A percentile compares a stretch with the other conserved stretches of the same genome.
Evolutionary conservation across 306 rosid genomes (phyloP).

Genomic region (Potentilla sterilis): DNA sequence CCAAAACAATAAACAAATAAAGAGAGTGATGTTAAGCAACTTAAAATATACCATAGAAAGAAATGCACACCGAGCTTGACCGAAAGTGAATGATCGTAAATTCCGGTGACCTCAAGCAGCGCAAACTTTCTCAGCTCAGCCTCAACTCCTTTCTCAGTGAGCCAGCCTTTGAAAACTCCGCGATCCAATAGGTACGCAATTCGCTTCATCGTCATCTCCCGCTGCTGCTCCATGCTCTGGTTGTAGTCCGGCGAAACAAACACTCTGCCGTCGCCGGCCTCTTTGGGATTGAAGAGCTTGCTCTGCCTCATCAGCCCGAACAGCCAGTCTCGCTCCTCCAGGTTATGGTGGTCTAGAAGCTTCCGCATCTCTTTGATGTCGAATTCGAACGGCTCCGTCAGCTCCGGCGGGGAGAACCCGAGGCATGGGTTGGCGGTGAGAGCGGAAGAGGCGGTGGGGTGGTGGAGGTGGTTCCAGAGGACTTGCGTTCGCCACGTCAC

Average conservation of each 20-base stretch:
- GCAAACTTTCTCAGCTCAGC: conserved; percentile 63
- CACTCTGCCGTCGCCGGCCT: conserved; percentile 42
- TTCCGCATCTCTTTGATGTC: conserved; percentile 55
- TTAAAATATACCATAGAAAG: conserved; percentile 54
- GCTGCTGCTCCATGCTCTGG: conserved; percentile 80
- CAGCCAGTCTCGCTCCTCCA: conserved; percentile 74
- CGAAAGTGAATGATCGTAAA: conserved; percentile 75
- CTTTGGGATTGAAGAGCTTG: conserved; percentile 56
- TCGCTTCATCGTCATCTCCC: conserved; percentile 78
- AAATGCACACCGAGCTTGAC: conserved; percentile 80
- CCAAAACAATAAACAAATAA: too few relatives aligned
- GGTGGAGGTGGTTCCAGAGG: conserved; percentile 38
- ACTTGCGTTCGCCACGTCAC: conserved; percentile 47
- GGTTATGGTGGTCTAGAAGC: conserved; percentile 66
- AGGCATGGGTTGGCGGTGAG: conserved; percentile 42
- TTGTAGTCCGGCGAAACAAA: conserved; percentile 74
- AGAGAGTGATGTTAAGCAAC: neutral
- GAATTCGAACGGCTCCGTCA: conserved; percentile 35
- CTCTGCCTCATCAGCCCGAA: conserved; percentile 59
- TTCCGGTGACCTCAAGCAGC: conserved; percentile 49
- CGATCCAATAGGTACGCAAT: conserved; percentile 54
- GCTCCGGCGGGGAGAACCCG: conserved; percentile 44
- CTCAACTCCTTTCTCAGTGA: conserved; percentile 45
- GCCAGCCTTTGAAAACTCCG: conserved; percentile 73
- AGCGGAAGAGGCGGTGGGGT: conserved; percentile 13